Evolutionary conservation across 2,329 filamentous ascomycete genomes (phyloP), one percentile per base, ranked within the genome.

Genomic region (Stagonosporopsis tanaceti): DNA sequence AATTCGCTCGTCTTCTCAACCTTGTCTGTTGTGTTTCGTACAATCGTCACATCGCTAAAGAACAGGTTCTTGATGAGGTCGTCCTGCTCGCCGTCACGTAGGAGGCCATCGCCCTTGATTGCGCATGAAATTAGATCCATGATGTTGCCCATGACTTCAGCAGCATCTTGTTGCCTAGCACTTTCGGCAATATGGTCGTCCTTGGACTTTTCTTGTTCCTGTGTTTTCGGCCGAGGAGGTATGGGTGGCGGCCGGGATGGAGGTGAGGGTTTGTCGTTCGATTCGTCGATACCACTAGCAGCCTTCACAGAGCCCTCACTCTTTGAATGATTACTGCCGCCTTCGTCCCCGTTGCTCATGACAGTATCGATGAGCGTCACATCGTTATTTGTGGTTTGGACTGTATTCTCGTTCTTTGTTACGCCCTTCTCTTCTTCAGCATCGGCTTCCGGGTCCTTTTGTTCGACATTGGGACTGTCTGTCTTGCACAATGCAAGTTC

Each of bases 121-220:
- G 94, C 93, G 50, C 91, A 93, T 69, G 95, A 91, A n/a, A 97
- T 82, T 47, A 95, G 90, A 70, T 94, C 93, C 57, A 97, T 86
- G 25, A 97, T 91, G 68, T 94, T 95, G 57, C 92, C 92, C 79
- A 97, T 93, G 42, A 97, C 94, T 76, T 99, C 95, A 12, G 93
- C 93, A 4, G 97, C 94, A 77, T 99, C 95, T 77, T 99, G 93
- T 71, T 99, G 95, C 47, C 70, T 71, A 32, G 92, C 84, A 17
- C 84, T 84, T 39, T 84, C 80, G 65, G 87, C 82, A 5, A 86
- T 80, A 52, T 83, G 80, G 34, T 82, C 80, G 22, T 83, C 68
- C 12, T 62, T 69, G 8, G 62, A 64, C 42, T 68, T 69, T 15
- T 60, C 59, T 9, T 53, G 51, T 27, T 53, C 48, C 15, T 53